phyloP scores from a whole-genome alignment of 768 basidiomycete genomes.

The Crassisporium funariophilum region DNA sequence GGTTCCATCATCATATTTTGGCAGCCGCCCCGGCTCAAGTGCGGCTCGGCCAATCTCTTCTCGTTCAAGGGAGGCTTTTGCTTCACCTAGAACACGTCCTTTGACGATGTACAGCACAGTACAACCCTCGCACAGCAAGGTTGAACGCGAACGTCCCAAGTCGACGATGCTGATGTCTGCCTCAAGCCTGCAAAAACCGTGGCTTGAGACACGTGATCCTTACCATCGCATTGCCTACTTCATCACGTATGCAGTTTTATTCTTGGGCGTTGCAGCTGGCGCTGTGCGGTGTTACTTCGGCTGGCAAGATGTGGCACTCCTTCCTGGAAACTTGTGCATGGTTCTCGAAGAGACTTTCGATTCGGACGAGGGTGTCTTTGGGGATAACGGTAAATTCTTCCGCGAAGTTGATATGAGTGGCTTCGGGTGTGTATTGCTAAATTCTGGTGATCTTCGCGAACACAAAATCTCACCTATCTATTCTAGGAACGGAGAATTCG shows the following conservation, averaged over 20 bases:
- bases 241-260: constrained; percentile 59
- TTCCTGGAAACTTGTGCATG: constrained; percentile 54
- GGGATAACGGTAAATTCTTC: constrained; percentile 67
- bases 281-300: constrained; percentile 58
- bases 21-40: constrained; percentile 34
- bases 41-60: constrained; percentile 38
- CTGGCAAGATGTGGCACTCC: constrained; percentile 51
- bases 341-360: constrained; percentile 81
- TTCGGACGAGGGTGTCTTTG: constrained; percentile 56
- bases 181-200: constrained; percentile 57
- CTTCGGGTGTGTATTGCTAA: constrained; percentile 60
- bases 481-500: constrained; percentile 76
- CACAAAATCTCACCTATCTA: constrained; percentile 10
- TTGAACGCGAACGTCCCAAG: constrained; percentile 48
- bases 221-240: constrained; percentile 58
- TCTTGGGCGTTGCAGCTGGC: constrained; percentile 58
- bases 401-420: constrained; percentile 85
- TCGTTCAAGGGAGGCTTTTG: constrained; percentile 56
- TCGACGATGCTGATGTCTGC: constrained; percentile 47
- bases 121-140: constrained; percentile 39
- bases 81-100: constrained; percentile 59
- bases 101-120: constrained; percentile 55
- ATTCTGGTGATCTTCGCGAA: constrained; percentile 1
- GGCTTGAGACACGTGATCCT: constrained; percentile 61
- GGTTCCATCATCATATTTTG: constrained; percentile 37